Percentiles rank a stretch among this genome's conserved stretches.
phyloP scores from a whole-genome alignment of 2,329 filamentous ascomycete species.

The Lasiodiplodia sp. region DNA sequence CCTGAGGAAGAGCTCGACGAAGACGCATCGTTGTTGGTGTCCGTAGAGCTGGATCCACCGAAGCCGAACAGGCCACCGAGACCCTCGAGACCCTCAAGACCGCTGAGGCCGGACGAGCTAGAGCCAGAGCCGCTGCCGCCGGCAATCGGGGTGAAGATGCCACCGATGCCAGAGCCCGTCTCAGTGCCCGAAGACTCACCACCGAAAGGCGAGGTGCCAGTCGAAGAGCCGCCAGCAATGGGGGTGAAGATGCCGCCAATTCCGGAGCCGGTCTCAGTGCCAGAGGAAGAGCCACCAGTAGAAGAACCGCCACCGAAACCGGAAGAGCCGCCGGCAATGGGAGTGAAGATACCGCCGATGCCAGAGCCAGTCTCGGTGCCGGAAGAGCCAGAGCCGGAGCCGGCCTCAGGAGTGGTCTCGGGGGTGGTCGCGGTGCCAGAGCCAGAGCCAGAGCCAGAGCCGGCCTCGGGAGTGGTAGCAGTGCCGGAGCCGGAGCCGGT shows the following conservation, averaged over 20 bases:
- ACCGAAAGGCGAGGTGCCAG: background rate
- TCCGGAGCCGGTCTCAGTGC: background rate
- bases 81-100: too few species aligned
- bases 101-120: too few species aligned
- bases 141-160: background rate
- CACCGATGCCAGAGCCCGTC: background rate
- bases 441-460: background rate
- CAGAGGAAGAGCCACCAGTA: background rate
- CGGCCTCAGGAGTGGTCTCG: background rate
- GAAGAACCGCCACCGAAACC: background rate
- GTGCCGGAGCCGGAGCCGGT: background rate
- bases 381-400: background rate
- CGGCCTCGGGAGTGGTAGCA: background rate
- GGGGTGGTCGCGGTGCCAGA: background rate
- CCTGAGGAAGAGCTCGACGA: background rate
- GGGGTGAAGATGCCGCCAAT: background rate
- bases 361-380: background rate
- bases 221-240: background rate
- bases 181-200: background rate
- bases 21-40: background rate
- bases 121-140: background rate
- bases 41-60: too few species aligned
- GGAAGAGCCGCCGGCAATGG: background rate
- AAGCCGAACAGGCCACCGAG: too few species aligned
- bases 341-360: conserved; percentile 1